phyloP scores from a whole-genome alignment of 352 stramenopile species.

The Phytopythium vexans region DNA sequence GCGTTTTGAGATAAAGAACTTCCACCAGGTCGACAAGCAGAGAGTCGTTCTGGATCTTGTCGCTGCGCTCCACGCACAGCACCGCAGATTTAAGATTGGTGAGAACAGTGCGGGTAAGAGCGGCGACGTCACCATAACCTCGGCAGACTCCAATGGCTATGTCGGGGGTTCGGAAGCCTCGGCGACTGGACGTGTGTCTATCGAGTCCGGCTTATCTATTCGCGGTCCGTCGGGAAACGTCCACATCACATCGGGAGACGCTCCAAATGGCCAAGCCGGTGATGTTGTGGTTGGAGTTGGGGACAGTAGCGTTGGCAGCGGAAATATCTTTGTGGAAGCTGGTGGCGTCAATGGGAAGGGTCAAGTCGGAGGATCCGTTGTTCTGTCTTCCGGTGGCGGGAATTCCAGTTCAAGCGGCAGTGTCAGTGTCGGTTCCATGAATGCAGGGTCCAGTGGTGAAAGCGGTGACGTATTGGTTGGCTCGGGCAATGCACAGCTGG shows the following conservation, averaged over 20 bases:
- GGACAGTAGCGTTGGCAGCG: conserved; percentile 15
- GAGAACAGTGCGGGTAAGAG: conserved; percentile 21
- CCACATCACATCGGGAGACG: conserved; percentile 22
- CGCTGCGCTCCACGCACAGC: conserved; percentile 69
- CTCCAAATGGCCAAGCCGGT: conserved; percentile 15
- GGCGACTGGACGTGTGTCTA: conserved; percentile 20
- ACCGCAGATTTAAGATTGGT: conserved; percentile 31
- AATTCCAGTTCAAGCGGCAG: conserved; percentile 11
- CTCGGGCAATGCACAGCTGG: conserved; percentile 10
- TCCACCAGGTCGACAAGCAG: conserved; percentile 90
- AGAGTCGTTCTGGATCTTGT: conserved; percentile 82
- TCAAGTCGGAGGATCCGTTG: conserved; percentile 14
- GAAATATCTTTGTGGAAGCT: conserved; percentile 20
- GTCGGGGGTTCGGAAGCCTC: conserved; percentile 10
- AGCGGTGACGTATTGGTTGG: conserved; percentile 14
- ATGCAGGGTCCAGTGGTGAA: conserved; percentile 8
- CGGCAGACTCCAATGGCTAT: conserved; percentile 19
- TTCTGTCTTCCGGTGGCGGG: conserved; percentile 15
- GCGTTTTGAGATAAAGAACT: conserved; percentile 74
- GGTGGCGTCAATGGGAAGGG: conserved; percentile 11
- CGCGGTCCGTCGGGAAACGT: conserved; percentile 16
- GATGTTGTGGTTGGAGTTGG: conserved; percentile 22
- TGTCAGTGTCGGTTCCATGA: conserved; percentile 10
- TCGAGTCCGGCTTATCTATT: conserved; percentile 13
- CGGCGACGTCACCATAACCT: conserved; percentile 32